Evolutionary conservation across 257 asterid genomes (phyloP).

Genomic region (Misopates orontium): DNA sequence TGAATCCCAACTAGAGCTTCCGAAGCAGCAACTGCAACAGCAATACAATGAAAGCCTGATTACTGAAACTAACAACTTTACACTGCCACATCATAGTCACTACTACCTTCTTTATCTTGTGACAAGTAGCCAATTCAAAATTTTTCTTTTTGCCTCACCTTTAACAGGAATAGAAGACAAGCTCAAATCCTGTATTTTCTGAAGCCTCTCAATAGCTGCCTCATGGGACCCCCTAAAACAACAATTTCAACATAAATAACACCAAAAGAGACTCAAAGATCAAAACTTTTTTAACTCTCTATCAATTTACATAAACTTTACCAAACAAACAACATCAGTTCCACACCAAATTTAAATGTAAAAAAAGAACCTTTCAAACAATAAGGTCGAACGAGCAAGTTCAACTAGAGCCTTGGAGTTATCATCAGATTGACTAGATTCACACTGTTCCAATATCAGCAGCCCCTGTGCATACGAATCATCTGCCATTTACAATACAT

Average conservation of each 20-base stretch:
- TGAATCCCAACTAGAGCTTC: conserved; percentile 87
- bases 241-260: neutral
- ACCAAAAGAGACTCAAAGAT: too few species aligned
- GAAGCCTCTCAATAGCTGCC: conserved; percentile 77
- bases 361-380: conserved; percentile 60
- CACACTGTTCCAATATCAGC: conserved; percentile 87
- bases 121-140: neutral
- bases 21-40: conserved; percentile 80
- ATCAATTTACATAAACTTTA: neutral
- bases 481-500: conserved; percentile 39
- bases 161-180: conserved; percentile 59
- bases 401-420: conserved; percentile 75
- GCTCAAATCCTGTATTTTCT: conserved; percentile 54
- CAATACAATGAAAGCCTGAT: conserved; percentile 20
- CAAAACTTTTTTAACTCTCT: neutral
- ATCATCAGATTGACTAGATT: conserved; percentile 66
- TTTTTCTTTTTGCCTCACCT: conserved; percentile 47
- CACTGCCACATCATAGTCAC: neutral
- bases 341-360: too few species aligned
- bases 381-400: conserved; percentile 75
- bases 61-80: neutral
- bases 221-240: conserved; percentile 56
- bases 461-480: conserved; percentile 72
- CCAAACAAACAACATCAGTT: too few species aligned
- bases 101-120: neutral